These are phyloP conservation scores for Rosa lucieae DNA, from an alignment of 306 rosid species.

Conservation along the genomic window DNA sequence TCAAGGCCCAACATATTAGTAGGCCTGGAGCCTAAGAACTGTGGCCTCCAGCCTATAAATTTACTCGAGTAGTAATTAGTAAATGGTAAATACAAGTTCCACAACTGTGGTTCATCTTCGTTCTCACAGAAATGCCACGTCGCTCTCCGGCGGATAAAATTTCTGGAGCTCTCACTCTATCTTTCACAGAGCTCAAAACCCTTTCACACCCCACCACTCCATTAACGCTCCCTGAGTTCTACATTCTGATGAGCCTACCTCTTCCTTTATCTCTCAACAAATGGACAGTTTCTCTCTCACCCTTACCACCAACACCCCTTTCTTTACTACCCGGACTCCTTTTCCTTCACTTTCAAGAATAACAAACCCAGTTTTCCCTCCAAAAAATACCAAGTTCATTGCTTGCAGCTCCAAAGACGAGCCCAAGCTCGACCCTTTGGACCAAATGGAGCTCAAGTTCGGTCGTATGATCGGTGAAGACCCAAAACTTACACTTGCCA, in stretches of 20 bases:
- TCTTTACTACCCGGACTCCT: constrained; percentile 31
- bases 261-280: constrained; percentile 8
- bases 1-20: neutral
- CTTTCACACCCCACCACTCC: neutral
- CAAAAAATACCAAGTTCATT: constrained; percentile 33
- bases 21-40: no score
- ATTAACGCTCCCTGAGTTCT: neutral
- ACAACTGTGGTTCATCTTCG: constrained; percentile 3
- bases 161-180: neutral
- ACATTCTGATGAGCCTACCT: constrained; percentile 17
- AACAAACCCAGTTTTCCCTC: constrained; percentile 27
- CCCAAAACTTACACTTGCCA: constrained; percentile 88
- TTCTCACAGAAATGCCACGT: constrained; percentile 8
- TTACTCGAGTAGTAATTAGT: neutral
- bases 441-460: constrained; percentile 88
- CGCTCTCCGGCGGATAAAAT: constrained; percentile 16
- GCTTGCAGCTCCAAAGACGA: constrained; percentile 58
- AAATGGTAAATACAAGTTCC: neutral
- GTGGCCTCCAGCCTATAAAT: no score
- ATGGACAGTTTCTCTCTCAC: constrained; percentile 70
- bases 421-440: constrained; percentile 57
- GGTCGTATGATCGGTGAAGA: constrained; percentile 93
- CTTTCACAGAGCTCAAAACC: neutral
- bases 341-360: constrained; percentile 35
- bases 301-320: constrained; percentile 22